Evolutionary conservation across 2,329 filamentous ascomycete species (phyloP).

Genomic region (Blastomyces silverae): DNA sequence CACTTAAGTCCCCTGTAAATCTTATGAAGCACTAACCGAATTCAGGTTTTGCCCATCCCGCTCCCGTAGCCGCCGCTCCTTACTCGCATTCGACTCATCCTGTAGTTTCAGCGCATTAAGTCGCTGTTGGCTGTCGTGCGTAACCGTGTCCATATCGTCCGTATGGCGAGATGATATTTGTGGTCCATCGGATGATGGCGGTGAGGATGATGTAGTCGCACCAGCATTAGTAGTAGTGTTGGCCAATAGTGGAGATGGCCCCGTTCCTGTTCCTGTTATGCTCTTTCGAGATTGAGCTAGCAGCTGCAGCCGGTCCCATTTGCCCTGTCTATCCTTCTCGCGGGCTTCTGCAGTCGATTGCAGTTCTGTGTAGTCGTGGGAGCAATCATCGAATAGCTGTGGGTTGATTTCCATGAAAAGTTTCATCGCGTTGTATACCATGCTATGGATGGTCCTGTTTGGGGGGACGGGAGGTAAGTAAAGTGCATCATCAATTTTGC

Average conservation of each 20-base stretch:
- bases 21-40: conserved; percentile 38
- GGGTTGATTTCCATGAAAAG: conserved; percentile 99
- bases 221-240: background rate
- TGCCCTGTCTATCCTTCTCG: conserved; percentile 71
- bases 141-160: conserved; percentile 71
- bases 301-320: conserved; percentile 81
- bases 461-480: conserved; percentile 6
- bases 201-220: conserved; percentile 39
- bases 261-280: conserved; percentile 20
- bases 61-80: conserved; percentile 48
- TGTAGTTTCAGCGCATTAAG: conserved; percentile 86
- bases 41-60: conserved; percentile 30
- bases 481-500: background rate
- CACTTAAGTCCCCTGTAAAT: background rate
- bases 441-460: conserved; percentile 88
- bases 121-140: conserved; percentile 77
- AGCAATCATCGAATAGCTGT: conserved; percentile 96
- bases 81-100: conserved; percentile 53
- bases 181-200: conserved; percentile 31
- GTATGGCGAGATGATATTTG: conserved; percentile 25
- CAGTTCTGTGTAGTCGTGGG: conserved; percentile 93
- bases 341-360: conserved; percentile 86
- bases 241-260: background rate
- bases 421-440: conserved; percentile 99
- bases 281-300: conserved; percentile 66